Base-by-base conservation (phyloP, 1,139 yeast genomes). In the Taphrina pruni region DNA sequence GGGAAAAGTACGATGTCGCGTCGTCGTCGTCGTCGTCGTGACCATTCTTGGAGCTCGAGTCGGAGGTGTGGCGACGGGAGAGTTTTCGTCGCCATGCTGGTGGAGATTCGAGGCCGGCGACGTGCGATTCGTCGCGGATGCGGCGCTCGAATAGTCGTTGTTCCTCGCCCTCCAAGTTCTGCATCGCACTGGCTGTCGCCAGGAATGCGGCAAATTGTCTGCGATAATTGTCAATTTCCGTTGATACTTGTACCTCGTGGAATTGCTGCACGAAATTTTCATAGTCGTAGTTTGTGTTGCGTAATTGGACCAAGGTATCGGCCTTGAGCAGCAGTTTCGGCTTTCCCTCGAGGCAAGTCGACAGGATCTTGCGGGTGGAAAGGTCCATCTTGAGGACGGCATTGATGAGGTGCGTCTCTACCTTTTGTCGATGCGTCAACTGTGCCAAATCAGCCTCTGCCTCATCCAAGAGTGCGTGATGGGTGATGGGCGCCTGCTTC, bases 341-440 rank as follows among this genome's bases (percentile, higher is more conserved):
- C 8, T 45, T 60, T 12, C 67, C 67, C 14, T 45, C 32, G 14
- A 64, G 45, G 9, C 54, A 32, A 20, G 54, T 50, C 14, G 51
- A 43, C 36, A 64, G 46, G 21, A 64, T 17, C 32, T 43, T 64
- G 6, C 61, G 14, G 9, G 61, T 55, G 11, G 51, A 21, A 41
- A 64, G 35, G 52, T 64, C 67, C 61, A 64, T 54, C 56, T 54
- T 39, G 36, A 64, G 61, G 21, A 55, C 60, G n/a, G 60, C 17
- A 11, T 64, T 51, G 46, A 64, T 36, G 14, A 64, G 12, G 14
- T 52, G 61, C 35, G 12, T 11, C 12, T 61, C 58, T n/a, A 51
- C 21, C 21, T 38, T 32, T 12, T 35, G 43, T 11, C 41, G 38
- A 8, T 45, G 50, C 12, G 54, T 54, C 3, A 48, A 39, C 14